Evolutionary conservation across 1,284 basidiomycete species (phyloP), one percentile per base, ranked within the genome.

Genomic region (Sanghuangporus baumii): DNA sequence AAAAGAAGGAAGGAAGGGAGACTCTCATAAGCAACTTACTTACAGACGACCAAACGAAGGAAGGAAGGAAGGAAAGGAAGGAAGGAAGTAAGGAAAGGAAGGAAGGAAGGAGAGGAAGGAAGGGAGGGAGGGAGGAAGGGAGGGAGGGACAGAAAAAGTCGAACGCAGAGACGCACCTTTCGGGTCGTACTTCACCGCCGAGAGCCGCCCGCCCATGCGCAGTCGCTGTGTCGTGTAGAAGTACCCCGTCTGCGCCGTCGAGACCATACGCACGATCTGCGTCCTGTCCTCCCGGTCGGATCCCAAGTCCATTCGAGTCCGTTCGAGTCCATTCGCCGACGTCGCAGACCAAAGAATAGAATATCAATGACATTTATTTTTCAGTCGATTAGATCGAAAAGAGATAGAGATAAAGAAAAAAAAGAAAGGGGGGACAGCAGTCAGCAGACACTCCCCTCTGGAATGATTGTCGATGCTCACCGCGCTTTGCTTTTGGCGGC

Each of bases 181-280:
- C 1, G 93, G 93, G 71, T 96, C 93, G 74, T 94, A 96, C 75
- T 96, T 95, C 69, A 95, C 89, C 41, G 89, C 87, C 40, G 89
- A 85, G 62, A 96, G 77, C 73, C 83, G 88, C 23, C 89, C 84
- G 3, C 84, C 87, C 69, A 84, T 74, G 37, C 93, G 81, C 55
- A 88, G 75, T 23, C 93, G 82, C 67, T 86, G 82, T 3, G 89
- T 90, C 9, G 91, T 92, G 76, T 95, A 96, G 74, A 94, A 94
- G 77, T 84, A 94, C 16, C 93, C 93, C 0, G 93, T 94, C 73
- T 93, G 88, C 1, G 93, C 93, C 1, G 92, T 93, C 14, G 93
- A 95, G 61, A 95, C 86, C 68, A 96, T 81, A 57, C 91, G 88
- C 59, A 95, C 86, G 64, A 95, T 87, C 63, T 94, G 75, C 1